Evolutionary conservation across 139 green algal genomes (phyloP), one percentile per base, ranked within the genome.

Genomic region (Tetradesmus obliquus): DNA sequence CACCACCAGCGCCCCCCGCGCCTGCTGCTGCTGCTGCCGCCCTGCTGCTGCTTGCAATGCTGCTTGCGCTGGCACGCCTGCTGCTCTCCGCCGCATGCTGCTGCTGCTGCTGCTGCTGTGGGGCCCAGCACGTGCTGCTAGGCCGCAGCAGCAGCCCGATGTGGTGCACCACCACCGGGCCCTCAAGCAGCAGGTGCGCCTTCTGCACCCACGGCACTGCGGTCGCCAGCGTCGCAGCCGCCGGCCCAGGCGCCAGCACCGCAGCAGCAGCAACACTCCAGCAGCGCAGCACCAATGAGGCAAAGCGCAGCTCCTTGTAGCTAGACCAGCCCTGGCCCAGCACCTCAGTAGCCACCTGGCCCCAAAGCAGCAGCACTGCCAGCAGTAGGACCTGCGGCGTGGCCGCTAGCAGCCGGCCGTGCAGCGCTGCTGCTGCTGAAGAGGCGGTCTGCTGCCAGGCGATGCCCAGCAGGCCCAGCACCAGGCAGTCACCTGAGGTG

Each of bases 121-220:
- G 20, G 15, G 22, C 22, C 72, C 72, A 32, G 32, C 79, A 58
- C 13, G 32, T 84, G 79, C 79, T 84, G 7, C 32, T 45, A 10
- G 32, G 66, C 83, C 45, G 55, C 69, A 82, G 19, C 86, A 90
- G 86, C 8, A 71, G 17, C 5, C 69, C 69, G 5, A 90, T 22
- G 19, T 90, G 69, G 8, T 83, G 86, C 69, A 90, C 86, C 10
- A 90, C 8, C 45, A 90, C 69, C 3, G 86, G 69, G 12, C 62
- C 69, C 24, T 83, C 86, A 45, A 90, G 51, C 69, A 90, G 86
- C 51, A 90, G 51, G 13, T 90, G 86, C 45, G 19, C 66, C 86
- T 90, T 90, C 86, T 90, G 86, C 51, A 83, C 86, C 86, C 66
- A 82, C 2, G 86, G 17, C 4, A 69, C 74, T 66, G 86, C 69